Percentiles rank a stretch among this genome's conserved stretches.
Evolutionary conservation across 306 rosid species (phyloP).

Genomic region (Prunus mume): DNA sequence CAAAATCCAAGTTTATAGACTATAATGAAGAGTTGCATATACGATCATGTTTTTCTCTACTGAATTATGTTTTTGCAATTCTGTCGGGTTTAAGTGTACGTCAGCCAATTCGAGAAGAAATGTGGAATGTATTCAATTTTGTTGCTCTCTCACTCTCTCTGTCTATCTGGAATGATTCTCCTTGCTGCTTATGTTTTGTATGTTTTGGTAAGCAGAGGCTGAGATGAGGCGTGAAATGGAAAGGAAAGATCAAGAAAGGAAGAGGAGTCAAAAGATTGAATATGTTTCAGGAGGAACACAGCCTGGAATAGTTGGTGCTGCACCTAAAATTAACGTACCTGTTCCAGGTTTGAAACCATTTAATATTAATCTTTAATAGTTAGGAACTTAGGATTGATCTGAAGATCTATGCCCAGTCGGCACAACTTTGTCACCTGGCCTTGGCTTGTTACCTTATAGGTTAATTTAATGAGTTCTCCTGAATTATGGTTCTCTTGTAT

Average conservation of each 20-base stretch:
- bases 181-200: constrained; percentile 21
- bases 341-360: constrained; percentile 28
- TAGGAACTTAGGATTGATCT: background rate
- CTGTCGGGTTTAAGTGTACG: background rate
- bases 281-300: constrained; percentile 64
- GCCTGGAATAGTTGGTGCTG: constrained; percentile 39
- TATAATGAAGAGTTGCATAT: background rate
- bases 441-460: background rate
- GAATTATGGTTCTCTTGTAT: constrained; percentile 15
- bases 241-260: constrained; percentile 72
- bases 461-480: background rate
- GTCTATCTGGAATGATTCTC: background rate
- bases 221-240: constrained; percentile 83
- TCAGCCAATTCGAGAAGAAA: background rate
- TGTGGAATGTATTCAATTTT: background rate
- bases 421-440: background rate
- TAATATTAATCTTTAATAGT: background rate
- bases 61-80: background rate
- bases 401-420: background rate
- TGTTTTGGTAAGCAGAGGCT: constrained; percentile 53
- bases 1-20: background rate
- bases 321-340: constrained; percentile 34
- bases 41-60: background rate
- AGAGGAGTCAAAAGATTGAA: constrained; percentile 58
- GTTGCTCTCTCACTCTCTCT: background rate